A percentile compares a stretch with the other conserved stretches of the same genome.
phyloP scores from a whole-genome alignment of 257 asterid species.

The Dorcoceras hygrometricum region DNA sequence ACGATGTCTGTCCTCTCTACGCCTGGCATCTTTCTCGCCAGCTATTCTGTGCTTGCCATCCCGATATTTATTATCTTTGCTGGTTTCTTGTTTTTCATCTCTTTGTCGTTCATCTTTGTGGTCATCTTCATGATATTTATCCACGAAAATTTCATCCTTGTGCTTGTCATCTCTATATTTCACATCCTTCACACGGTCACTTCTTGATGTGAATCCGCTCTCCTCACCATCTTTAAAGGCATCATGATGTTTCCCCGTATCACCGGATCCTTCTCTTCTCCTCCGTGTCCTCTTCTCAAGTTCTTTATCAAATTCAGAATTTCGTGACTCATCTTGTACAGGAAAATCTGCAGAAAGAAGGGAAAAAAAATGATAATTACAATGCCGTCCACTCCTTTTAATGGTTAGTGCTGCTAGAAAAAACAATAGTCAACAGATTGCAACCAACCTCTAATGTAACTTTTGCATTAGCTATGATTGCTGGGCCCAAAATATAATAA shows the following conservation, averaged over 20 bases:
- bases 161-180: conserved; percentile 63
- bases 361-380: conserved; percentile 12
- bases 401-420: neutral
- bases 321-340: conserved; percentile 45
- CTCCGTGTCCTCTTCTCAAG: conserved; percentile 54
- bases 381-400: conserved; percentile 1
- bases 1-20: conserved; percentile 54
- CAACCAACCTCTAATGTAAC: neutral
- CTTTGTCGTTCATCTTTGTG: conserved; percentile 62
- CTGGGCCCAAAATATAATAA: neutral
- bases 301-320: conserved; percentile 61
- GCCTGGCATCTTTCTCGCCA: conserved; percentile 51
- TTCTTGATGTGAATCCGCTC: conserved; percentile 51
- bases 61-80: conserved; percentile 46
- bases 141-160: conserved; percentile 52
- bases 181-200: conserved; percentile 67
- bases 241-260: conserved; percentile 57
- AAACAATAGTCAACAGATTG: neutral
- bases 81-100: conserved; percentile 60
- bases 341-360: conserved; percentile 42
- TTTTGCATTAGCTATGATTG: neutral
- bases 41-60: conserved; percentile 59
- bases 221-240: conserved; percentile 59
- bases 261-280: conserved; percentile 62
- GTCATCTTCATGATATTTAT: conserved; percentile 53